Evolutionary conservation across 2,329 filamentous ascomycete species (phyloP).

Genomic region (Microascus cirrosus): DNA sequence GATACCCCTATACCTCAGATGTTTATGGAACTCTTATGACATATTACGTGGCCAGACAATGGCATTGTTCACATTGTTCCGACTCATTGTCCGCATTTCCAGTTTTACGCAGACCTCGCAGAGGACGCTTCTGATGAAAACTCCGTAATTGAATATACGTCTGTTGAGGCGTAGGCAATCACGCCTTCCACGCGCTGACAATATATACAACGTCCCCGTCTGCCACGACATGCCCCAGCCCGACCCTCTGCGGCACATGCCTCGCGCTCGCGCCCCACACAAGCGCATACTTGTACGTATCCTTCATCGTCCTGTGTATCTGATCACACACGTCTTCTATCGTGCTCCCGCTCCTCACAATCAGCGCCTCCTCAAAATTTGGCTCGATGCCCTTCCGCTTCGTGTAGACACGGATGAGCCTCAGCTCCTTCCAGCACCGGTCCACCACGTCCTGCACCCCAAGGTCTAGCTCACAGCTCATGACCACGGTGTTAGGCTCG

Average conservation of each 20-base stretch:
- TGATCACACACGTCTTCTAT: constrained; percentile 97
- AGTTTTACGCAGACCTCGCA: neutral
- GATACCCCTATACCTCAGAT: neutral
- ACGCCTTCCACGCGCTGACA: constrained; percentile 53
- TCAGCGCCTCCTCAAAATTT: constrained; percentile 81
- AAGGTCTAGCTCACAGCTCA: constrained; percentile 93
- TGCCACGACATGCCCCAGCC: constrained; percentile 66
- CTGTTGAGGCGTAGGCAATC: neutral
- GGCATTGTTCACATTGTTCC: neutral
- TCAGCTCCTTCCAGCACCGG: constrained; percentile 86
- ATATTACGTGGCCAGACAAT: neutral
- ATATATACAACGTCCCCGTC: constrained; percentile 62
- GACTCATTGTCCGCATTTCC: neutral
- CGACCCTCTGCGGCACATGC: constrained; percentile 89
- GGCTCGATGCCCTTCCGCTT: constrained; percentile 91
- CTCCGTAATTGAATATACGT: neutral
- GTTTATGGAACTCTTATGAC: neutral
- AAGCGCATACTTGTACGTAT: constrained; percentile 96
- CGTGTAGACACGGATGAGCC: constrained; percentile 86
- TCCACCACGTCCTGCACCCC: constrained; percentile 92
- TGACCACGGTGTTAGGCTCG: constrained; percentile 89
- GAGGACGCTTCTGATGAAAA: neutral
- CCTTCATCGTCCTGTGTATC: constrained; percentile 88
- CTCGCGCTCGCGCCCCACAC: constrained; percentile 96
- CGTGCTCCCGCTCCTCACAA: constrained; percentile 76